Evolutionary conservation across 306 rosid species (phyloP), one percentile per base, ranked within the genome.

Genomic region (Ochetophila trinervis): DNA sequence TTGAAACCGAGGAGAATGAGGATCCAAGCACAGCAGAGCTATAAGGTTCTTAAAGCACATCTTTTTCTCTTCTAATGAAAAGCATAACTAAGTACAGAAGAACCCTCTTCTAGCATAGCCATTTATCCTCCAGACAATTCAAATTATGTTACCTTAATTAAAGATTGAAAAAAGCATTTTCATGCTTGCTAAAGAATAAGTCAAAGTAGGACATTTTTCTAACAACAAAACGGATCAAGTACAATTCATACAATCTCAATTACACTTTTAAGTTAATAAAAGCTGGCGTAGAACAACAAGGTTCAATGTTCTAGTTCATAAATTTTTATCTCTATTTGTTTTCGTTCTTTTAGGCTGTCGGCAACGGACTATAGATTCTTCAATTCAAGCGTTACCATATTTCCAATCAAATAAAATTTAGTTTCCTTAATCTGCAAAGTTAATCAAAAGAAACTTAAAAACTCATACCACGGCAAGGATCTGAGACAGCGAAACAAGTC

Each of bases 401-500:
- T 50, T 47, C 24, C 61, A 71, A 61, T 18, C 47, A 49, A 67
- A 50, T 52, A 49, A 58, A 60, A 16, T 63, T 47, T n/a, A 62
- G 34, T 5, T 5, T 54, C 69, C 47, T 12, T 17, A 65, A 54
- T 17, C 44, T 42, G 17, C 19, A 21, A 37, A 57, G 44, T 5
- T 5, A 37, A 8, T 17, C 9, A n/a, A 23, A 37, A 24, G 45
- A 32, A 52, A 8, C 32, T 45, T 6, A 62, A 45, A 32, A 50
- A 65, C n/a, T 32, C 18, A 54, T 20, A 35, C 12, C 23, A 45
- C 0, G 8, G 53, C 66, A 70, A 11, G 80, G 76, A 64, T 70
- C 76, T 57, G 64, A 45, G 8, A 35, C 22, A n/a, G 18, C 32
- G 34, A 18, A 51, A 76, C 66, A 70, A 76, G 80, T 76, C 80